A percentile compares a stretch with the other conserved stretches of the same genome.
Evolutionary conservation across 805 yeast genomes (phyloP).

Genomic region (Wickerhamiella hasegawae): DNA sequence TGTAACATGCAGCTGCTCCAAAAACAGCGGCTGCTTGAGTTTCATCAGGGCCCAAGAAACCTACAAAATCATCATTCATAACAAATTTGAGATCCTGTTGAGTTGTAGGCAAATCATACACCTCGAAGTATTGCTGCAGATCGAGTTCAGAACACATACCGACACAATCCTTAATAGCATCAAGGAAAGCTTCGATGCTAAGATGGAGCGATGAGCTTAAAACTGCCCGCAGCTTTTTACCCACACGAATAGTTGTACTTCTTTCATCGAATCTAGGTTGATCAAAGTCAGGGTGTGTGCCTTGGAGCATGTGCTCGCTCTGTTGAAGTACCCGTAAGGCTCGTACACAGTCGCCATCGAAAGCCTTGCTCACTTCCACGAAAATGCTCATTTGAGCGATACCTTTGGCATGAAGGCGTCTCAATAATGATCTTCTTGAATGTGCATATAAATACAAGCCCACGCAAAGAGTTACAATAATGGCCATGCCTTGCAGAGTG

Average conservation of each 20-base stretch:
- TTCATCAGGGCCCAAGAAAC: constrained; percentile 5
- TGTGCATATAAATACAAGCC: constrained; percentile 20
- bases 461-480: constrained; percentile 17
- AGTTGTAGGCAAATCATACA: constrained; percentile 25
- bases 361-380: constrained; percentile 12
- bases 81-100: constrained; percentile 18
- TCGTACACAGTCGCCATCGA: constrained; percentile 18
- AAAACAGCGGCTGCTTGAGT: background rate
- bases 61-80: constrained; percentile 7
- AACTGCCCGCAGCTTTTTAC: constrained; percentile 21
- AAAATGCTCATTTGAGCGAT: constrained; percentile 15
- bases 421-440: constrained; percentile 19
- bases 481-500: constrained; percentile 4
- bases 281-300: constrained; percentile 12
- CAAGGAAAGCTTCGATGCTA: constrained; percentile 19
- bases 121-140: constrained; percentile 28
- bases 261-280: too few relatives aligned
- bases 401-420: constrained; percentile 18
- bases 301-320: constrained; percentile 17
- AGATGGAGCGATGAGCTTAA: constrained; percentile 19
- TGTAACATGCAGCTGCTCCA: constrained; percentile 7
- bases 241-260: constrained; percentile 4
- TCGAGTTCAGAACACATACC: constrained; percentile 21
- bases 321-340: constrained; percentile 18
- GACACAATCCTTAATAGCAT: constrained; percentile 17